Percentiles rank a stretch among this genome's conserved stretches.
Conservation (phyloP, 202 grass and related monocot species). For the Hordeum pubiflorum region DNA sequence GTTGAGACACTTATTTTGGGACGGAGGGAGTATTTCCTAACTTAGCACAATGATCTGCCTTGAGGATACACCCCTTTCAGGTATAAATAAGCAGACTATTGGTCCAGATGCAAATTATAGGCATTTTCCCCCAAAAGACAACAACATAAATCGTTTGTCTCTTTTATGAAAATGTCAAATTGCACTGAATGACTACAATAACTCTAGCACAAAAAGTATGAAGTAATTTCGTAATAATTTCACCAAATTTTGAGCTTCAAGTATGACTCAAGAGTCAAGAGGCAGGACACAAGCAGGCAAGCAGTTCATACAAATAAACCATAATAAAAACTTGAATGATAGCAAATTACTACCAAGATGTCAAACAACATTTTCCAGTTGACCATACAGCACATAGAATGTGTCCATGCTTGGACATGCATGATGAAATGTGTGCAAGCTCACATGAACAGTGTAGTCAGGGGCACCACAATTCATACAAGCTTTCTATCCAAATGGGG, state of each 20-base stretch:
- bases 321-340: background rate
- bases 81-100: background rate
- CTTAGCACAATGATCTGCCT: background rate
- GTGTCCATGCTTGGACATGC: background rate
- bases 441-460: background rate
- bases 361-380: background rate
- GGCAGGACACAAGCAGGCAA: background rate
- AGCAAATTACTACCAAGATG: background rate
- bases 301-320: background rate
- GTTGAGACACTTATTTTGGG: too few relatives aligned
- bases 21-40: too few relatives aligned
- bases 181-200: background rate
- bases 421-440: background rate
- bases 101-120: background rate
- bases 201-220: background rate
- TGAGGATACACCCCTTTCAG: background rate
- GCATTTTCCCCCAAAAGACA: background rate
- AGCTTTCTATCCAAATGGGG: background rate
- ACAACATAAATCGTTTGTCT: background rate
- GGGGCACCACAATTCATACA: background rate
- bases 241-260: background rate
- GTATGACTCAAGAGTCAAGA: background rate
- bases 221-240: background rate
- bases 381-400: constrained; percentile 4
- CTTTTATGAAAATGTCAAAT: background rate